Evolutionary conservation across 139 green algal species (phyloP).

Genomic region (Auxenochlorella pyrenoidosa): DNA sequence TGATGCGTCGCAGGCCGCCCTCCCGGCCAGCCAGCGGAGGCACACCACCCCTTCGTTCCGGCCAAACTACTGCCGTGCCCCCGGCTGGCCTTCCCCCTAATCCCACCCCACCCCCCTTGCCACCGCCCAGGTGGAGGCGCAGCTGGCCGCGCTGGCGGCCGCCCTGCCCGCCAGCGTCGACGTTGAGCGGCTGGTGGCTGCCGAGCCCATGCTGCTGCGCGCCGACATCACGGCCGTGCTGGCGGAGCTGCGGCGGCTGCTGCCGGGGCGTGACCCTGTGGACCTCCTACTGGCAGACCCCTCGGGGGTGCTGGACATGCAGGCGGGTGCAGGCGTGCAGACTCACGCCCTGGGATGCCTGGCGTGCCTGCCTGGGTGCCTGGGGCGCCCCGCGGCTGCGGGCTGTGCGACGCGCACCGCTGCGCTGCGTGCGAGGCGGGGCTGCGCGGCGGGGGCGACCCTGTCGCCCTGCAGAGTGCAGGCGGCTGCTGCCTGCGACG

Average conservation of each 20-base stretch:
- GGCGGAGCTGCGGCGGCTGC: constrained; percentile 24
- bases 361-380: background rate
- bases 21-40: too few species aligned
- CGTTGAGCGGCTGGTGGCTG: constrained; percentile 38
- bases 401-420: too few species aligned
- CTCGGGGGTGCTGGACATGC: constrained; percentile 15
- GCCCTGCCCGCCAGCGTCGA: background rate
- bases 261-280: constrained; percentile 1
- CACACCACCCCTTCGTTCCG: too few species aligned
- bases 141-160: constrained; percentile 16
- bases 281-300: background rate
- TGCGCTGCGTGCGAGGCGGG: too few species aligned
- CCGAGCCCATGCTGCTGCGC: constrained; percentile 47
- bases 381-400: background rate
- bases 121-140: background rate
- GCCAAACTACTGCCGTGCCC: too few species aligned
- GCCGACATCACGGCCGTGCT: constrained; percentile 3
- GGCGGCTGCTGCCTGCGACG: too few species aligned
- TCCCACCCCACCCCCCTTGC: too few species aligned
- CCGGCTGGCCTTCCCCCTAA: too few species aligned
- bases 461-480: too few species aligned
- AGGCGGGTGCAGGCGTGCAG: background rate
- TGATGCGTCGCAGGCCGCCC: background rate
- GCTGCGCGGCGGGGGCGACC: too few species aligned
- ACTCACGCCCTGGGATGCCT: too few species aligned